Conservation (phyloP, 108 stramenopile genomes). For the Fistulifera pelliculosa region DNA sequence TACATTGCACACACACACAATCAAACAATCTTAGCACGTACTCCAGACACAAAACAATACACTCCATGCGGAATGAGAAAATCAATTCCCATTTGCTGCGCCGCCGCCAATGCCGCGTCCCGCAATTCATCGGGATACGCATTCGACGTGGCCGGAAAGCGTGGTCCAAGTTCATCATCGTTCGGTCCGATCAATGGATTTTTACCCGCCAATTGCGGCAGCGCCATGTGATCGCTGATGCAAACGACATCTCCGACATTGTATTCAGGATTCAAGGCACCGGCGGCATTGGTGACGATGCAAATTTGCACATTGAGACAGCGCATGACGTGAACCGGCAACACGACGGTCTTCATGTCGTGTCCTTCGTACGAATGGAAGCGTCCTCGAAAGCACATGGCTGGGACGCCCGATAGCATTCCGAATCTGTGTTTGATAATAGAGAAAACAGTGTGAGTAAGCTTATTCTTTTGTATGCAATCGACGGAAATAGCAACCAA, state of each 20-base stretch:
- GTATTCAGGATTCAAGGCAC: slow-evolving; percentile 68
- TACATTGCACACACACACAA: too few relatives aligned
- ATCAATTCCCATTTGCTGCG: slow-evolving; percentile 36
- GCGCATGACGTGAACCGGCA: slow-evolving; percentile 78
- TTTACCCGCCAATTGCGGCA: slow-evolving; percentile 79
- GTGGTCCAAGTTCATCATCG: slow-evolving; percentile 79
- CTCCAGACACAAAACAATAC: slow-evolving; percentile 85
- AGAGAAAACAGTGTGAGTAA: too few relatives aligned
- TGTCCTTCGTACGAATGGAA: slow-evolving; percentile 95
- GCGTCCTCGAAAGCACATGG: slow-evolving; percentile 84
- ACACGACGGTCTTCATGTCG: slow-evolving; percentile 69
- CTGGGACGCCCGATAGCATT: slow-evolving; percentile 36
- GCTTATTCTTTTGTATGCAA: too few relatives aligned
- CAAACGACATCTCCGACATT: slow-evolving; percentile 84
- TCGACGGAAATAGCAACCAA: too few relatives aligned
- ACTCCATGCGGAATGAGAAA: slow-evolving; percentile 60
- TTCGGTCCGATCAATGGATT: slow-evolving; percentile 86
- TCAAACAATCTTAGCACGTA: background rate
- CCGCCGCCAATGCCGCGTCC: slow-evolving; percentile 38
- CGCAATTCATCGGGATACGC: slow-evolving; percentile 51
- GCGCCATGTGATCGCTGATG: slow-evolving; percentile 80
- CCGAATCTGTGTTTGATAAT: slow-evolving; percentile 48
- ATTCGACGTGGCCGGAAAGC: slow-evolving; percentile 81
- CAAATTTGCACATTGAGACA: slow-evolving; percentile 72
- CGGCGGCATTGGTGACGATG: slow-evolving; percentile 89